Evolutionary conservation across 2,329 filamentous ascomycete genomes (phyloP).

Genomic region (Nigrospora osmanthi): DNA sequence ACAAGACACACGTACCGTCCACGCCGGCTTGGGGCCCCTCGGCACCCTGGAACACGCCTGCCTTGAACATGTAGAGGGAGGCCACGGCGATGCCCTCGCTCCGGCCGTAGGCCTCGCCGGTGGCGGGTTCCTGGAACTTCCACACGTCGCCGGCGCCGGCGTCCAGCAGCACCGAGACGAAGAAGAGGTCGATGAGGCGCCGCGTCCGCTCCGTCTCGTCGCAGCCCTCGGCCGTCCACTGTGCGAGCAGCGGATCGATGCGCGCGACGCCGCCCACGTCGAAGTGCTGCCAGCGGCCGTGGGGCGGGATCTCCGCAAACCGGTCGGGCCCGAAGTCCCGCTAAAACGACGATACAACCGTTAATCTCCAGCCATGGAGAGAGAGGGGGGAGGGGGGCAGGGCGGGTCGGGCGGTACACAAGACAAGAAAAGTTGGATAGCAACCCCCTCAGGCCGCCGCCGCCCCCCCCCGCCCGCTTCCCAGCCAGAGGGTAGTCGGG

Average conservation of each 20-base stretch:
- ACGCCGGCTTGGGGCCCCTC: conserved; percentile 1
- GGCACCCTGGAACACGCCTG: neutral
- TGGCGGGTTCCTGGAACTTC: conserved; percentile 52
- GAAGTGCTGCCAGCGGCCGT: conserved; percentile 57
- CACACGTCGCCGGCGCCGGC: conserved; percentile 44
- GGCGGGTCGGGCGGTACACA: no score
- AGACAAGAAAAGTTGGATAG: no score
- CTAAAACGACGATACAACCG: conserved; percentile 15
- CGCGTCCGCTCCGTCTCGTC: conserved; percentile 41
- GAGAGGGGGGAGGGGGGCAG: no score
- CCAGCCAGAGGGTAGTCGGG: no score
- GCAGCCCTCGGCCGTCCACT: conserved; percentile 30
- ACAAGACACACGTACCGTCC: neutral
- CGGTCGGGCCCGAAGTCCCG: conserved; percentile 41
- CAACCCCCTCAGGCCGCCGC: no score
- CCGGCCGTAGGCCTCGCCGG: conserved; percentile 71
- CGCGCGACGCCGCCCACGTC: conserved; percentile 46
- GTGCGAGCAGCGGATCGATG: conserved; percentile 32
- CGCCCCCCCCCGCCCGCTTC: no score
- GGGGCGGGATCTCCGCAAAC: conserved; percentile 39
- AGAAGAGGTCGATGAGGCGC: conserved; percentile 52
- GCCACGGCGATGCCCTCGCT: conserved; percentile 76
- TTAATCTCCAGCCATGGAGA: no score
- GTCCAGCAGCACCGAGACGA: conserved; percentile 51
- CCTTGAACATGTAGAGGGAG: conserved; percentile 53